Conservation (phyloP, 2,329 filamentous ascomycete species). For the Cordyceps cateniannulata region DNA sequence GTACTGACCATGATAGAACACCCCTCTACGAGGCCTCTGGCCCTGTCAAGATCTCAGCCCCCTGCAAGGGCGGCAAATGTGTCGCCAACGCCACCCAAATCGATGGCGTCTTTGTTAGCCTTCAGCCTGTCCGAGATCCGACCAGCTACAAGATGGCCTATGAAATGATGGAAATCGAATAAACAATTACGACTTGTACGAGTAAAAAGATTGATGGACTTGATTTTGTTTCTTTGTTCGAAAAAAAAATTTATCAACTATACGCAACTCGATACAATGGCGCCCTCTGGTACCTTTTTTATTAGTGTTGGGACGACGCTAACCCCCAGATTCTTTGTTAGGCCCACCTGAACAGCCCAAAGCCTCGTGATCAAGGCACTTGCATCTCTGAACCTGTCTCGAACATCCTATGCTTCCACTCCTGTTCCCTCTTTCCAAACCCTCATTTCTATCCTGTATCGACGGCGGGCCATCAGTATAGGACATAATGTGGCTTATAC, state of each 20-base stretch:
- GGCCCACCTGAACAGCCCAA: constrained; percentile 8
- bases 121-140: constrained; percentile 13
- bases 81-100: constrained; percentile 13
- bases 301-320: background rate
- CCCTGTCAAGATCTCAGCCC: constrained; percentile 12
- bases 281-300: background rate
- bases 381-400: background rate
- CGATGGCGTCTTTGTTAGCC: constrained; percentile 10
- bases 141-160: constrained; percentile 8
- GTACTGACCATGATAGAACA: constrained; percentile 1
- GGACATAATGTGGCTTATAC: background rate
- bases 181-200: background rate
- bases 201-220: background rate
- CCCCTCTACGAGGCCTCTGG: constrained; percentile 17
- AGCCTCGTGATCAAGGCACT: constrained; percentile 3
- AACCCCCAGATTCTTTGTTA: background rate
- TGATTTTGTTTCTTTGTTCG: background rate
- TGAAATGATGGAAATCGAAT: constrained; percentile 7
- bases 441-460: background rate
- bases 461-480: background rate
- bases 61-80: constrained; percentile 11
- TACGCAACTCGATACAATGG: background rate
- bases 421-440: background rate
- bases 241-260: no score
- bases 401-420: background rate